Conservation (phyloP, 2,329 filamentous ascomycete genomes). For the Gyromitra esculenta region DNA sequence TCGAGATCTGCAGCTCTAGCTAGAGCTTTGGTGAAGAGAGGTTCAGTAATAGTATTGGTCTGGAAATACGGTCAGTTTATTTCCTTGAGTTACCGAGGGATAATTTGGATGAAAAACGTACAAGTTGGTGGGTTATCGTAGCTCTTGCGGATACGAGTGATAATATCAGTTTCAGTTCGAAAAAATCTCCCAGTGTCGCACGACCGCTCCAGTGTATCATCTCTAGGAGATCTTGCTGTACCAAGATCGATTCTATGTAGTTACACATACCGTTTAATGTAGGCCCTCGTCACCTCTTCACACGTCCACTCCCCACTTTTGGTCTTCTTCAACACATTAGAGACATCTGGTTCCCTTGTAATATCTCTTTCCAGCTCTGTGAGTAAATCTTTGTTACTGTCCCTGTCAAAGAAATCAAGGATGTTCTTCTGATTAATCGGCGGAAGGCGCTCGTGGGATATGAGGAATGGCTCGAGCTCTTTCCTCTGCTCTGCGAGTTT, state of each 20-base stretch:
- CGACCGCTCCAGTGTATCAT: not conserved
- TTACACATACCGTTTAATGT: constrained; percentile 61
- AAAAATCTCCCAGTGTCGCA: not conserved
- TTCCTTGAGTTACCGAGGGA: not conserved
- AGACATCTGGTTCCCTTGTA: constrained; percentile 64
- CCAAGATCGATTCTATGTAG: not conserved
- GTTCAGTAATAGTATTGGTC: constrained; percentile 67
- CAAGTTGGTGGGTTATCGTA: constrained; percentile 64
- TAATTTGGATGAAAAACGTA: constrained; percentile 46
- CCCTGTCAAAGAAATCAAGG: constrained; percentile 28
- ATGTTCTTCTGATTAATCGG: constrained; percentile 17
- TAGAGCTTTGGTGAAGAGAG: constrained; percentile 68
- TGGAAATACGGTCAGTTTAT: constrained; percentile 19
- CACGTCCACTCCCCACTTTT: constrained; percentile 56
- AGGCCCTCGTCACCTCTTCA: constrained; percentile 63
- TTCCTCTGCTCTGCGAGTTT: constrained; percentile 23
- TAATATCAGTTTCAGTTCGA: not conserved
- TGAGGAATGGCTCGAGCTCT: constrained; percentile 32
- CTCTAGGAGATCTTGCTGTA: not conserved
- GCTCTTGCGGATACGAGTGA: constrained; percentile 59
- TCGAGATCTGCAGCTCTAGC: constrained; percentile 65
- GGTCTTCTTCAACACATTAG: constrained; percentile 62
- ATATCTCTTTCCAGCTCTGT: constrained; percentile 64
- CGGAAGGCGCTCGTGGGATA: constrained; percentile 28
- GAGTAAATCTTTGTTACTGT: constrained; percentile 59